These are phyloP conservation scores for Penicillium antarcticum DNA, from an alignment of 495 filamentous ascomycete species.

Conservation along the genomic window DNA sequence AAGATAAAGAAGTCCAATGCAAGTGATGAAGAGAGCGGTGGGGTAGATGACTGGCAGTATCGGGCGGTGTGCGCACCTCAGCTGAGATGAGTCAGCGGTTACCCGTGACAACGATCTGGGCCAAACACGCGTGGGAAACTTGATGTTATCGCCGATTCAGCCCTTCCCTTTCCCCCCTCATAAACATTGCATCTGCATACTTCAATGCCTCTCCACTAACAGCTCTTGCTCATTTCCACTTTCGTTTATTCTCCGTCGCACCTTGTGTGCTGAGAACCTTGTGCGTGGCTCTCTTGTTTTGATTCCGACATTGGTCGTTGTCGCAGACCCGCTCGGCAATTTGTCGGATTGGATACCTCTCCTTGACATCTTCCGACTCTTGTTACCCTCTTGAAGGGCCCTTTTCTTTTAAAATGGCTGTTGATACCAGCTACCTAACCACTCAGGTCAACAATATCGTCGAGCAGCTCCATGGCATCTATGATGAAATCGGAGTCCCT, in stretches of 20 bases:
- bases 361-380: conserved; percentile 9
- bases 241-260: conserved; percentile 19
- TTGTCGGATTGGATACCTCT: conserved; percentile 16
- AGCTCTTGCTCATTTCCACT: conserved; percentile 13
- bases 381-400: conserved; percentile 4
- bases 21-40: conserved; percentile 17
- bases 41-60: conserved; percentile 21
- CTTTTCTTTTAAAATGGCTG: conserved; percentile 57
- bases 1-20: conserved; percentile 7
- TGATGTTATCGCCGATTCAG: conserved; percentile 27
- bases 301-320: conserved; percentile 16
- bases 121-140: conserved; percentile 23
- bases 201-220: conserved; percentile 23
- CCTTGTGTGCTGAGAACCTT: conserved; percentile 17
- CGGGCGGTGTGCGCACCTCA: conserved; percentile 14
- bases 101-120: conserved; percentile 32
- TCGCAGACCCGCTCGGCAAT: conserved; percentile 14
- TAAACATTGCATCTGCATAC: conserved; percentile 20
- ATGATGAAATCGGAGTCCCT: conserved; percentile 92
- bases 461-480: conserved; percentile 83
- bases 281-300: conserved; percentile 18
- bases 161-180: conserved; percentile 22
- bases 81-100: conserved; percentile 33
- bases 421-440: conserved; percentile 87
- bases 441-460: conserved; percentile 93